Percentiles rank a stretch among this genome's conserved stretches.
These are phyloP conservation scores for Leersia perrieri DNA, from an alignment of 176 grass and related monocot genomes.

Conservation along the genomic window DNA sequence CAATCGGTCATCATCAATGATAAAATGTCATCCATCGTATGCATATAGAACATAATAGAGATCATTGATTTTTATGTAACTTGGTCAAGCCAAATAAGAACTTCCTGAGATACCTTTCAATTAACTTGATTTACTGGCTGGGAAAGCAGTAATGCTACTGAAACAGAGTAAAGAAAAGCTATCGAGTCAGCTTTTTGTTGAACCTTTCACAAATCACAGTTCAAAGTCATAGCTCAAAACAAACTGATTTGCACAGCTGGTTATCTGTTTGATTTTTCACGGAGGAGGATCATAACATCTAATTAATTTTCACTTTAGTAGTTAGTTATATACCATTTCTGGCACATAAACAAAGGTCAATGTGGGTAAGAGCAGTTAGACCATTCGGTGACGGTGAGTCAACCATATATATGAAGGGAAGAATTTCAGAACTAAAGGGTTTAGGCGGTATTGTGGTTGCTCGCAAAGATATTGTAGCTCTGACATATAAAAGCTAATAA, in stretches of 20 bases:
- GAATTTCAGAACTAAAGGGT: neutral
- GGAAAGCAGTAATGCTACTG: neutral
- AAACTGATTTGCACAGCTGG: neutral
- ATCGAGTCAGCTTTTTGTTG: neutral
- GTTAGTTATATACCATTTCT: conserved; percentile 11
- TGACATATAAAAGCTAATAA: neutral
- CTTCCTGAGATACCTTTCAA: neutral
- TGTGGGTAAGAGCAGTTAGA: neutral
- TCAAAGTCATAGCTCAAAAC: neutral
- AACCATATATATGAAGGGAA: neutral
- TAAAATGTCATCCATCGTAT: neutral
- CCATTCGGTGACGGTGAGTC: neutral
- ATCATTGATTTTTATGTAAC: neutral
- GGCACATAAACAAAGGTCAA: neutral
- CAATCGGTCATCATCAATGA: neutral
- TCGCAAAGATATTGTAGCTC: neutral
- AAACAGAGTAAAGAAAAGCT: neutral
- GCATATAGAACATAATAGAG: neutral
- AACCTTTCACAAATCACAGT: neutral
- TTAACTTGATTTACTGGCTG: conserved; percentile 10
- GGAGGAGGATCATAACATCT: neutral
- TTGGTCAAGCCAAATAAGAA: neutral
- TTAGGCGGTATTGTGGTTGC: too few relatives aligned
- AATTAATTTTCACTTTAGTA: neutral
- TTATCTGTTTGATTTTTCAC: neutral